A percentile compares a stretch with the other conserved stretches of the same genome.
phyloP scores from a whole-genome alignment of 306 rosid species.

The Medicago ruthenica region DNA sequence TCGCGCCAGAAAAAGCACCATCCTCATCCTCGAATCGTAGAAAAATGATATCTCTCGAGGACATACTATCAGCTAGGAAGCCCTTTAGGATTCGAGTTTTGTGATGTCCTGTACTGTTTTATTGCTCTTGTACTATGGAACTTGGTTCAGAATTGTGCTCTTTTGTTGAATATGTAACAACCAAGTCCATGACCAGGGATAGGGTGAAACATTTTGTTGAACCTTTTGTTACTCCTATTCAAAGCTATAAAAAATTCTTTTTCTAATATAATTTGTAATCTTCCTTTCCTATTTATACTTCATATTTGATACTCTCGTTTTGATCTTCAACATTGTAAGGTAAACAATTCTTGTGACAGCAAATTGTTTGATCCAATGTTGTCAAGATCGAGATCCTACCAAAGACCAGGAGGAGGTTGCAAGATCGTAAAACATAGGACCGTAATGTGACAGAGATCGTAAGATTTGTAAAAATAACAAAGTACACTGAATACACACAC shows the following conservation, averaged over 20 bases:
- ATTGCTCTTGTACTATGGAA: not conserved
- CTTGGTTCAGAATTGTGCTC: not conserved
- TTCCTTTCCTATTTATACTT: not conserved
- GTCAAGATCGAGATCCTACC: not conserved
- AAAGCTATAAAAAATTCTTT: not conserved
- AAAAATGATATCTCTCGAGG: not conserved
- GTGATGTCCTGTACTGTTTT: not conserved
- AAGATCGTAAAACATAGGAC: not conserved
- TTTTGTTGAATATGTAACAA: not conserved
- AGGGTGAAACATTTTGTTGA: slow-evolving; percentile 4
- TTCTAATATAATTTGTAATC: not conserved
- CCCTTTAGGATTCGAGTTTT: not conserved
- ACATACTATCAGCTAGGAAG: not conserved
- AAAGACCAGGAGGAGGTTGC: not conserved
- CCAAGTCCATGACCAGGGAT: not conserved
- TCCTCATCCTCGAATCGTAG: not conserved
- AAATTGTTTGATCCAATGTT: not conserved
- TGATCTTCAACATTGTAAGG: not conserved
- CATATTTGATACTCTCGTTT: not conserved
- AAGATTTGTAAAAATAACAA: not conserved
- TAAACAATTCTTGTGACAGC: not conserved
- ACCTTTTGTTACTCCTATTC: not conserved
- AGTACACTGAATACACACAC: not conserved
- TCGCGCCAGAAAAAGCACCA: not conserved
- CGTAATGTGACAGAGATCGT: too few relatives aligned